Evolutionary conservation across 306 rosid genomes (phyloP).

Genomic region (Vachellia collinsii): DNA sequence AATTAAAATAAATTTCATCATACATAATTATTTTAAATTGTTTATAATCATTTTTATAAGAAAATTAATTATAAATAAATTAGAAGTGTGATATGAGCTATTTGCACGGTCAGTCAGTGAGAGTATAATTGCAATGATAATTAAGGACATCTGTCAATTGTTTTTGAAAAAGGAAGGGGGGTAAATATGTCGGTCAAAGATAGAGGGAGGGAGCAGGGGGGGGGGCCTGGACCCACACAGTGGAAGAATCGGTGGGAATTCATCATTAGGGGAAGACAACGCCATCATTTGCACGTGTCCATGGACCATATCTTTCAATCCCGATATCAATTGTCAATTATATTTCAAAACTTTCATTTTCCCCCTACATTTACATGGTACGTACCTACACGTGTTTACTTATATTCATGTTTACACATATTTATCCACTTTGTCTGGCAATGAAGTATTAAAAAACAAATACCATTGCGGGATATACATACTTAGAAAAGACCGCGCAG

Average conservation of each 20-base stretch:
- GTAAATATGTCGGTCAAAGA: conserved; percentile 58
- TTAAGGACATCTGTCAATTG: not conserved
- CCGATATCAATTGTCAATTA: not conserved
- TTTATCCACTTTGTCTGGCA: not conserved
- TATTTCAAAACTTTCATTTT: not conserved
- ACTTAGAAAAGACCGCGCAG: not conserved
- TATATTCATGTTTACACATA: not conserved
- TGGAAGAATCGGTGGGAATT: conserved; percentile 81
- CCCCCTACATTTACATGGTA: not conserved
- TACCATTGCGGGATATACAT: too few species aligned
- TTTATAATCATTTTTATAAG: too few species aligned
- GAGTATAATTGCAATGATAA: not conserved
- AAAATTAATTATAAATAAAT: too few species aligned
- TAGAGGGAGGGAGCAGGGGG: conserved; percentile 37
- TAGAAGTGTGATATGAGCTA: too few species aligned
- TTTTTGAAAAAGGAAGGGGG: conserved; percentile 17
- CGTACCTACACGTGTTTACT: not conserved
- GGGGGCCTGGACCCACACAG: conserved; percentile 72
- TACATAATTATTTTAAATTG: too few species aligned
- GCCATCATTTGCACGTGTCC: conserved; percentile 92
- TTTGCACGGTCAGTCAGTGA: too few species aligned
- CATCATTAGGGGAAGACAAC: conserved; percentile 70
- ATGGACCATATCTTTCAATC: conserved; percentile 54
- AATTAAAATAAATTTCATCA: too few species aligned
- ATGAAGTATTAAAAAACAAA: not conserved